Percentiles rank a stretch among this genome's conserved stretches.
Evolutionary conservation across 2,329 filamentous ascomycete genomes (phyloP).

Genomic region (Xylaria sp.): DNA sequence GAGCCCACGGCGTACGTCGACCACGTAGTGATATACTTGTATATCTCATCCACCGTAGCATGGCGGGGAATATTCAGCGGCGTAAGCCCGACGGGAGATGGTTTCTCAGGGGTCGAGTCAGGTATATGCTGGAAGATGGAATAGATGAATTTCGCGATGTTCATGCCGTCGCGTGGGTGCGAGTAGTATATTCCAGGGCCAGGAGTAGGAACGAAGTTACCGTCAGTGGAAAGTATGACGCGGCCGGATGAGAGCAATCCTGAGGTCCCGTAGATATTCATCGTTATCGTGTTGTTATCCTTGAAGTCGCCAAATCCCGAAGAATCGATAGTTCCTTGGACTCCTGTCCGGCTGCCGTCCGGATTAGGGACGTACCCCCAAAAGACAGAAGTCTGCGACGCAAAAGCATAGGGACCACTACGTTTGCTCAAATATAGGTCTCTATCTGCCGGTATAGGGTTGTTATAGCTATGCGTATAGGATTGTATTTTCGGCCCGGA

Average conservation of each 20-base stretch:
- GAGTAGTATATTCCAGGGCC: slow-evolving; percentile 57
- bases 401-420: slow-evolving; percentile 63
- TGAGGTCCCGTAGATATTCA: slow-evolving; percentile 67
- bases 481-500: slow-evolving; percentile 55
- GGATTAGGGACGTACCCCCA: slow-evolving; percentile 58
- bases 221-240: slow-evolving; percentile 54
- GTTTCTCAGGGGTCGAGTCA: slow-evolving; percentile 39
- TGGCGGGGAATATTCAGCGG: slow-evolving; percentile 60
- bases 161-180: slow-evolving; percentile 57
- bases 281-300: slow-evolving; percentile 59
- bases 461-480: slow-evolving; percentile 58
- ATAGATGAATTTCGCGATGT: slow-evolving; percentile 61
- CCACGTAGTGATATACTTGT: slow-evolving; percentile 59
- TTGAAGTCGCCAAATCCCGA: slow-evolving; percentile 55
- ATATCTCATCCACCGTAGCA: slow-evolving; percentile 59
- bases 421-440: slow-evolving; percentile 59
- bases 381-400: slow-evolving; percentile 63
- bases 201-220: slow-evolving; percentile 55
- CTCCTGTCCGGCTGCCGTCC: slow-evolving; percentile 54
- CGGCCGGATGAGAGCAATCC: slow-evolving; percentile 60
- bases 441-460: slow-evolving; percentile 54
- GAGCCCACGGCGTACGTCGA: slow-evolving; percentile 59
- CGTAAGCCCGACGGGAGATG: slow-evolving; percentile 53
- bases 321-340: slow-evolving; percentile 64
- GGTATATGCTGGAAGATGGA: slow-evolving; percentile 59